Conservation (phyloP, 2,329 filamentous ascomycete genomes). For the Dothistroma pini region DNA sequence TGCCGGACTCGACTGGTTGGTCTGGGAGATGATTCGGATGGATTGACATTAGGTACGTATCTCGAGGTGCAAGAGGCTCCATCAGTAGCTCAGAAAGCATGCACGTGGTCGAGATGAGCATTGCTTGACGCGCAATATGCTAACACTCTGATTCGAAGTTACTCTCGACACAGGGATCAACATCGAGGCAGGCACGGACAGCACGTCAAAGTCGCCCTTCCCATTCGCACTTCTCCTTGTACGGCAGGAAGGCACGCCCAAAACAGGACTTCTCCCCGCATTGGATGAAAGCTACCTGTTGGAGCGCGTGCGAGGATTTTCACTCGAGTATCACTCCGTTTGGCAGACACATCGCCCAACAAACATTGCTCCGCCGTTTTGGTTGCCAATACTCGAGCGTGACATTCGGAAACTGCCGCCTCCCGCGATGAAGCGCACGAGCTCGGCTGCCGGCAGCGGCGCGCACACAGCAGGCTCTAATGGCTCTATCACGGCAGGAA, state of each 20-base stretch:
- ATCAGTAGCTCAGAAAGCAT: neutral
- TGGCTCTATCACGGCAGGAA: constrained; percentile 31
- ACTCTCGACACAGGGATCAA: constrained; percentile 47
- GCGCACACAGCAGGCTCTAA: constrained; percentile 32
- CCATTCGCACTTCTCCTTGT: constrained; percentile 52
- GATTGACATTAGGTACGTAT: constrained; percentile 42
- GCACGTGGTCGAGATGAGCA: neutral
- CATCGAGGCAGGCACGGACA: constrained; percentile 33
- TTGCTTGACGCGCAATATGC: neutral
- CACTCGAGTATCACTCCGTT: constrained; percentile 52
- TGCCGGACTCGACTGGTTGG: constrained; percentile 49
- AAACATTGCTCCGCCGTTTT: constrained; percentile 47
- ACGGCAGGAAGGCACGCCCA: constrained; percentile 45
- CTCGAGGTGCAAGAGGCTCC: neutral
- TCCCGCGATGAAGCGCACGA: constrained; percentile 29
- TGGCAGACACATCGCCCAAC: constrained; percentile 46
- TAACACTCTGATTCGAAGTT: neutral
- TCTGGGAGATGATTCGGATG: constrained; percentile 42
- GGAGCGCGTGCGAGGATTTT: constrained; percentile 53
- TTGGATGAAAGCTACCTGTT: constrained; percentile 47
- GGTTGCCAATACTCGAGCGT: constrained; percentile 46
- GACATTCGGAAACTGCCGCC: constrained; percentile 54
- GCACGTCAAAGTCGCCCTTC: constrained; percentile 35
- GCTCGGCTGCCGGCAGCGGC: constrained; percentile 16
- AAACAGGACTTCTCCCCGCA: constrained; percentile 39